These are phyloP conservation scores for Glebionis coronaria DNA, from an alignment of 129 eudicot genomes.

Conservation along the genomic window DNA sequence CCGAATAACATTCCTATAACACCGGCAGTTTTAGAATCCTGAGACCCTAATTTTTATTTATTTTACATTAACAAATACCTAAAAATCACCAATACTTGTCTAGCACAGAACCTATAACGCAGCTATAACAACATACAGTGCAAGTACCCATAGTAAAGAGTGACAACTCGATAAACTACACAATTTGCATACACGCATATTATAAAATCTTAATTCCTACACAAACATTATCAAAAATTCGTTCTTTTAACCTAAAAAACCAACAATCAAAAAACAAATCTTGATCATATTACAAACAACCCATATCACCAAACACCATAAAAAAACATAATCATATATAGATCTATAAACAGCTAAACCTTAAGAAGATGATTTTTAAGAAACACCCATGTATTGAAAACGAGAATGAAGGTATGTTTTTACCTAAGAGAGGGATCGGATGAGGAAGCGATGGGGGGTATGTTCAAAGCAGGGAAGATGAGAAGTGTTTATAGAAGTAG, in stretches of 20 bases:
- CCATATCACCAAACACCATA: not conserved
- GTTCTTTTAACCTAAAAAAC: no score
- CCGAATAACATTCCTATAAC: no score
- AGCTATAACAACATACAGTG: no score
- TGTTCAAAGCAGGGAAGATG: not conserved
- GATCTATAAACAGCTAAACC: constrained; percentile 17
- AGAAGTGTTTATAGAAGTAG: not conserved
- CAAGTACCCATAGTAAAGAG: no score
- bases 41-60: no score
- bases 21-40: no score
- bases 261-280: not conserved
- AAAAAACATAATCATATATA: not conserved
- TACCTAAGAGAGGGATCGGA: constrained; percentile 26
- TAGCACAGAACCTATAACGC: no score
- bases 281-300: not conserved
- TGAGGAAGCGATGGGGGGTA: not conserved
- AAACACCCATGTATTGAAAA: not conserved
- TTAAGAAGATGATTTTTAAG: not conserved
- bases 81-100: no score
- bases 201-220: not conserved
- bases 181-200: no score
- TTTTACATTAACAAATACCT: no score
- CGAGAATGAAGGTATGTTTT: not conserved
- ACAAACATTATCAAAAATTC: not conserved
- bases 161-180: no score